Evolutionary conservation across 805 yeast species (phyloP).

Genomic region (Sugiyamaella qingdaonensis): DNA sequence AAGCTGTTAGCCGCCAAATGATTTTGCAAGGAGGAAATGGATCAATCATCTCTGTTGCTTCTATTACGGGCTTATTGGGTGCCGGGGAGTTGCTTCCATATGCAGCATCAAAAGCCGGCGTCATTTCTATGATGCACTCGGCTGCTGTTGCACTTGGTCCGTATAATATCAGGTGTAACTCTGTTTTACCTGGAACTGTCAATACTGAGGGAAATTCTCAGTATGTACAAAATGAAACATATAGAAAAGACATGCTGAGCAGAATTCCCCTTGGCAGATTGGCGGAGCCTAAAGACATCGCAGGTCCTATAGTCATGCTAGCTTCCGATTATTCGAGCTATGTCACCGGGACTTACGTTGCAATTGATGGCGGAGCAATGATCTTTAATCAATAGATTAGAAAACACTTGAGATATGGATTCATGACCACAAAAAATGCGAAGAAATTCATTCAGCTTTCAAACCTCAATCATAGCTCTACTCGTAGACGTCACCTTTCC

Average conservation of each 20-base stretch:
- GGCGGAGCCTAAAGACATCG: slow-evolving; percentile 22
- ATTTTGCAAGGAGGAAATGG: slow-evolving; percentile 44
- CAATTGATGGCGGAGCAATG: slow-evolving; percentile 28
- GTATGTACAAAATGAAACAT: slow-evolving; percentile 35
- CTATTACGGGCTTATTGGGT: slow-evolving; percentile 13
- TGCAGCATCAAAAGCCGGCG: slow-evolving; percentile 27
- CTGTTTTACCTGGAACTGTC: slow-evolving; percentile 15
- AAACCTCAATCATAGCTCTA: background rate
- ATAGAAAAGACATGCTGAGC: slow-evolving; percentile 37
- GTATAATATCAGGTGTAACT: slow-evolving; percentile 14
- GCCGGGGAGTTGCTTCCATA: slow-evolving; percentile 33
- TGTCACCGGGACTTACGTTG: slow-evolving; percentile 13
- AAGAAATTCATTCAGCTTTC: too few relatives aligned
- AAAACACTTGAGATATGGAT: too few relatives aligned
- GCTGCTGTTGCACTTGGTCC: slow-evolving; percentile 16
- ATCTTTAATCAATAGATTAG: slow-evolving; percentile 22
- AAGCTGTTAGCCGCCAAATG: slow-evolving; percentile 56
- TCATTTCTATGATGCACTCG: slow-evolving; percentile 13
- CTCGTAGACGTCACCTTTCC: background rate
- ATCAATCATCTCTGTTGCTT: slow-evolving; percentile 37
- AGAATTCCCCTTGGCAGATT: slow-evolving; percentile 20
- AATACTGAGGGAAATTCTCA: slow-evolving; percentile 12
- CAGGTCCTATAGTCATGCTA: slow-evolving; percentile 24
- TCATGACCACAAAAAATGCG: too few relatives aligned
- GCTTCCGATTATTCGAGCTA: slow-evolving; percentile 15